phyloP scores from a whole-genome alignment of 1,139 yeast genomes.

The Magnusiomyces suaveolens region DNA sequence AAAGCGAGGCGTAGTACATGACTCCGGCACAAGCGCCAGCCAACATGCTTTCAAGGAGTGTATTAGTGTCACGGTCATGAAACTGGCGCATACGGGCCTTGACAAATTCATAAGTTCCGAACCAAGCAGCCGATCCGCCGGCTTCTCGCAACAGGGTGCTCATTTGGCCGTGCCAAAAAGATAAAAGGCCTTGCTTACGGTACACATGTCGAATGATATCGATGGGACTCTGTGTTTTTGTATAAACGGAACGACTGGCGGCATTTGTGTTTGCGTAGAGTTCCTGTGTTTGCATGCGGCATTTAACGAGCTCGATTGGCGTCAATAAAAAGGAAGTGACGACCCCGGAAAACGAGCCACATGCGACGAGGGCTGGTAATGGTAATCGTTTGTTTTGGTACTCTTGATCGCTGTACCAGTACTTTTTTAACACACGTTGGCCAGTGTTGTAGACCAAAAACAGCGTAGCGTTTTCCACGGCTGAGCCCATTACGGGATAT shows the following conservation, averaged over 20 bases:
- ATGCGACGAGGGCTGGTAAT: conserved; percentile 31
- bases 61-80: conserved; percentile 20
- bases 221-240: background rate
- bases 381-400: conserved; percentile 8
- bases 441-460: conserved; percentile 53
- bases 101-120: conserved; percentile 70
- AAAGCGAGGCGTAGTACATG: conserved; percentile 65
- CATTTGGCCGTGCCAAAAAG: conserved; percentile 77
- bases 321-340: conserved; percentile 77
- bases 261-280: conserved; percentile 9
- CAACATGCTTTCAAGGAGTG: conserved; percentile 47
- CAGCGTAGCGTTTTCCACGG: conserved; percentile 70
- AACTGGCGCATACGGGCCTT: conserved; percentile 33
- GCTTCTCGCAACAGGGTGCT: conserved; percentile 80
- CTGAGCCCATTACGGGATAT: conserved; percentile 81
- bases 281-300: conserved; percentile 70
- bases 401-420: conserved; percentile 9
- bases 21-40: conserved; percentile 88
- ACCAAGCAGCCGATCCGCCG: conserved; percentile 91
- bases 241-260: background rate
- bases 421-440: conserved; percentile 28
- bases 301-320: conserved; percentile 81
- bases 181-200: conserved; percentile 22
- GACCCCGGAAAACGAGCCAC: conserved; percentile 80
- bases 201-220: conserved; percentile 31